Conservation (phyloP, 1,139 yeast species). For the Nakaseomyces sp. region DNA sequence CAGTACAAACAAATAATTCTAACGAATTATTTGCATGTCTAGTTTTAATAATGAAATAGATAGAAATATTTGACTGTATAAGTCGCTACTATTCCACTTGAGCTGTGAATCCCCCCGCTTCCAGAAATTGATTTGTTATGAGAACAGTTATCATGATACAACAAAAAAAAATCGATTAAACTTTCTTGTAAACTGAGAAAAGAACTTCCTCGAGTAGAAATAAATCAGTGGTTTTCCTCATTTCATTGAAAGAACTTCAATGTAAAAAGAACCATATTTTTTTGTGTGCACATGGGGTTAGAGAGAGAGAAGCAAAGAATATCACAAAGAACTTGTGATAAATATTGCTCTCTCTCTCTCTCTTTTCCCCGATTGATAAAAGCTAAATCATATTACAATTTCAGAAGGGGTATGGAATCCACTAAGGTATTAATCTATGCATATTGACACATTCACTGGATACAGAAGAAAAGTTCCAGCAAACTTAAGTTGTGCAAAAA, state of each 20-base stretch:
- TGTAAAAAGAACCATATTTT: background rate
- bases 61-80: background rate
- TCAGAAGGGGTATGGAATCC: background rate
- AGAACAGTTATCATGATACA: no score
- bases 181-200: no score
- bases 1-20: background rate
- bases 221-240: no score
- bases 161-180: no score
- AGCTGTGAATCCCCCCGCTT: background rate
- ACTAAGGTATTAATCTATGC: slow-evolving; percentile 29
- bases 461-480: slow-evolving; percentile 26
- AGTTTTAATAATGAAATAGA: background rate
- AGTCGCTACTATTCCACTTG: background rate
- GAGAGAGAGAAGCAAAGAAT: no score
- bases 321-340: no score
- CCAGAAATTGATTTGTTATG: no score
- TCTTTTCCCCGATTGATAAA: no score
- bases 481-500: slow-evolving; percentile 37
- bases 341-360: background rate
- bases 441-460: slow-evolving; percentile 39
- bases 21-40: background rate
- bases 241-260: background rate
- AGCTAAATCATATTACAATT: background rate
- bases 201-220: slow-evolving; percentile 2
- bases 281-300: background rate